phyloP scores from a whole-genome alignment of 331 rosid genomes.

The Malus hybrid region DNA sequence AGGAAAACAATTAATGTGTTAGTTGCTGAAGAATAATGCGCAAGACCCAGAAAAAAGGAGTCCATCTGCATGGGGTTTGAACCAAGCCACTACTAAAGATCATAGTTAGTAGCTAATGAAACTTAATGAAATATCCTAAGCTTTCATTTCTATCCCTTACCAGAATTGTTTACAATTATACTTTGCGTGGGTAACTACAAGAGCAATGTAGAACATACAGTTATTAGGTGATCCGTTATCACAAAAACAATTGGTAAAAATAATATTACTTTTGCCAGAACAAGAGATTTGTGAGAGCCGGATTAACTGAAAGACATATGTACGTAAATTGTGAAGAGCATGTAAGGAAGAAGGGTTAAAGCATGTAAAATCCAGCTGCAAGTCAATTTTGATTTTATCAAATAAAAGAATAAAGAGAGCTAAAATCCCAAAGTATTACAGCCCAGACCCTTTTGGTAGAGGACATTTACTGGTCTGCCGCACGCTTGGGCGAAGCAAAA shows the following conservation, averaged over 20 bases:
- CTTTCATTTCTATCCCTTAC: too few species aligned
- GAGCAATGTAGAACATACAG: background rate
- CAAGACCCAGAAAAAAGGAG: background rate
- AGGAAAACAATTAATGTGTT: constrained; percentile 3
- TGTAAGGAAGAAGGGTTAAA: background rate
- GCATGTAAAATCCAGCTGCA: background rate
- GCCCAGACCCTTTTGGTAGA: too few species aligned
- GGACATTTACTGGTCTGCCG: too few species aligned
- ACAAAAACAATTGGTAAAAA: background rate
- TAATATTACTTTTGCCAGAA: background rate
- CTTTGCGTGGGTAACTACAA: background rate
- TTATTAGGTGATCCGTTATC: background rate
- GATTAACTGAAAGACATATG: background rate
- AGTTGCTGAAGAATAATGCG: background rate
- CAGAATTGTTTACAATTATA: background rate
- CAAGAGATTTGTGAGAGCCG: background rate
- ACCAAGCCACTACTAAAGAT: background rate
- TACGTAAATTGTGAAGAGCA: background rate
- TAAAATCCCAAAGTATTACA: background rate
- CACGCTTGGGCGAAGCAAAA: too few species aligned
- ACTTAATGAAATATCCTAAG: too few species aligned
- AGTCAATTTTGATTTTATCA: background rate
- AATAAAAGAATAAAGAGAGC: background rate
- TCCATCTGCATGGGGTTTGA: background rate
- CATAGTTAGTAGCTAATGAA: too few species aligned